Conservation (phyloP, 805 yeast species). For the Saccharomycopsis fodiens region DNA sequence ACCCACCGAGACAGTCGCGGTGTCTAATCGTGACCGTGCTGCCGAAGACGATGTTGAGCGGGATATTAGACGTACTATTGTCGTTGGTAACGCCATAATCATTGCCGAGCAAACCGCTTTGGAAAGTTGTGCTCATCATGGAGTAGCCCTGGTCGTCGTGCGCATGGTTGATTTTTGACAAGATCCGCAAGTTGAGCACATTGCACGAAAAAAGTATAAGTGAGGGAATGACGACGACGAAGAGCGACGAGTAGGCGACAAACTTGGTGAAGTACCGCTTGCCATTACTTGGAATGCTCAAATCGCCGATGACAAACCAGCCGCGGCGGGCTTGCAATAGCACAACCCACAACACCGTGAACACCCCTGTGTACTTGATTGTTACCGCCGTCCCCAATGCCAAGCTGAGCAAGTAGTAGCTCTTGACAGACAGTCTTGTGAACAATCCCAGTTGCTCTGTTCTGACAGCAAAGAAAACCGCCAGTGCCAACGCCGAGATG, state of each 20-base stretch:
- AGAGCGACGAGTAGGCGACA: slow-evolving; percentile 44
- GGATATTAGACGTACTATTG: slow-evolving; percentile 58
- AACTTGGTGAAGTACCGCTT: slow-evolving; percentile 52
- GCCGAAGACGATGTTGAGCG: slow-evolving; percentile 36
- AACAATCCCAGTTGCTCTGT: slow-evolving; percentile 41
- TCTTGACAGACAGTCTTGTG: slow-evolving; percentile 43
- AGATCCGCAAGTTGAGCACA: slow-evolving; percentile 12
- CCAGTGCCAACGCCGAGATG: slow-evolving; percentile 30
- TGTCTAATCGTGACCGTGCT: slow-evolving; percentile 32
- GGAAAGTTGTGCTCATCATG: slow-evolving; percentile 15
- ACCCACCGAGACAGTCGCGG: slow-evolving; percentile 57
- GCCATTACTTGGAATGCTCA: slow-evolving; percentile 31
- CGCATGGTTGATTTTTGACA: slow-evolving; percentile 7
- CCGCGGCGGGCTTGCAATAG: slow-evolving; percentile 38
- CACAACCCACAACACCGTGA: slow-evolving; percentile 61
- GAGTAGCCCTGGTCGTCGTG: slow-evolving; percentile 27
- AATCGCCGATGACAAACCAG: slow-evolving; percentile 73
- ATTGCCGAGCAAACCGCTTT: slow-evolving; percentile 14
- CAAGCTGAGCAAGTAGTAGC: slow-evolving; percentile 41
- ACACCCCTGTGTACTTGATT: slow-evolving; percentile 64
- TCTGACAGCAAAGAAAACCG: slow-evolving; percentile 31
- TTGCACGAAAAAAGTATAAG: slow-evolving; percentile 9
- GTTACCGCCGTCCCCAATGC: slow-evolving; percentile 50
- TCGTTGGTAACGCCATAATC: slow-evolving; percentile 28
- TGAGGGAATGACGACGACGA: slow-evolving; percentile 12